These are phyloP conservation scores for Candida namnaoensis DNA, from an alignment of 805 yeast genomes.

Conservation along the genomic window DNA sequence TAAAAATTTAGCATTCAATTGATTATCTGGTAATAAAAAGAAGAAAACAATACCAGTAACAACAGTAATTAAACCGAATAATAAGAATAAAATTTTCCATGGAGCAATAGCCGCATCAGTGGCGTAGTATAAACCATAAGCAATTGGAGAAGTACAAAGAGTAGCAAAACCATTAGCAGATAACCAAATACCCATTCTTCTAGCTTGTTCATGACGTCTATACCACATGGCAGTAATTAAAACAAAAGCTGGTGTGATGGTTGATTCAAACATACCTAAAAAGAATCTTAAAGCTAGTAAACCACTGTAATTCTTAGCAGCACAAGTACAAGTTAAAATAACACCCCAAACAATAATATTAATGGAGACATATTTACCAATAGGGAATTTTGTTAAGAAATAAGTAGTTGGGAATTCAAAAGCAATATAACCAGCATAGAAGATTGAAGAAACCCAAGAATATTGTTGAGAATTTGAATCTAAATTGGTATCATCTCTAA, in stretches of 20 bases:
- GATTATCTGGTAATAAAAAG: slow-evolving; percentile 28
- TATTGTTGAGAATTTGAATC: slow-evolving; percentile 1
- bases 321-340: not conserved
- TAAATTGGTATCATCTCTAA: not conserved
- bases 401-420: slow-evolving; percentile 6
- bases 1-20: slow-evolving; percentile 23
- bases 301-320: slow-evolving; percentile 2
- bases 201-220: slow-evolving; percentile 21
- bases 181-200: slow-evolving; percentile 26
- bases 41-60: slow-evolving; percentile 22
- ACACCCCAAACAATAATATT: slow-evolving; percentile 6
- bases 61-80: slow-evolving; percentile 27
- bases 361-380: slow-evolving; percentile 1
- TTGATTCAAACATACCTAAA: slow-evolving; percentile 8
- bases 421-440: slow-evolving; percentile 8
- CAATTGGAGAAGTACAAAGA: slow-evolving; percentile 17
- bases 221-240: slow-evolving; percentile 25
- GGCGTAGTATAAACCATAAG: slow-evolving; percentile 18
- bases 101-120: slow-evolving; percentile 13
- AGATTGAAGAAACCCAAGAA: slow-evolving; percentile 3
- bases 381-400: slow-evolving; percentile 3
- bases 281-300: slow-evolving; percentile 8
- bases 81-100: slow-evolving; percentile 17
- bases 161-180: slow-evolving; percentile 22
- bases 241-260: slow-evolving; percentile 24